Evolutionary conservation across 345 rosid genomes (phyloP), one percentile per base, ranked within the genome.

Genomic region (Melaleuca alternifolia): DNA sequence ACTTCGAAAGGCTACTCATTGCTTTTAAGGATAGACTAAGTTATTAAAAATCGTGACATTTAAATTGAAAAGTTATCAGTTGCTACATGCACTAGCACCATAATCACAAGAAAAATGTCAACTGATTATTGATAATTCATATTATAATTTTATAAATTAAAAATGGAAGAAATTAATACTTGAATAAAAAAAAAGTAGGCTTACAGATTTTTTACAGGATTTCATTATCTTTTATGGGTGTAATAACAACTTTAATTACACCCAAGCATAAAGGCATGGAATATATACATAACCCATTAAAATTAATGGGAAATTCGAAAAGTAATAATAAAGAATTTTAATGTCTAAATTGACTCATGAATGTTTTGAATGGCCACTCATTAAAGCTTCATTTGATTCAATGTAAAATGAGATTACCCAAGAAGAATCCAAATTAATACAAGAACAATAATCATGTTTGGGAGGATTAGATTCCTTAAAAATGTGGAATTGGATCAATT

Each of bases 291-390:
- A n/a, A n/a, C n/a, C n/a, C n/a, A n/a, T n/a, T n/a, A n/a, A n/a
- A n/a, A n/a, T n/a, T n/a, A n/a, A n/a, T n/a, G n/a, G n/a, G n/a
- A n/a, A n/a, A n/a, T n/a, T n/a, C n/a, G n/a, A n/a, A n/a, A n/a
- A n/a, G n/a, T n/a, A n/a, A n/a, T n/a, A n/a, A n/a, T n/a, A n/a
- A n/a, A n/a, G n/a, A n/a, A n/a, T n/a, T n/a, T n/a, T n/a, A n/a
- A n/a, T n/a, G n/a, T n/a, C n/a, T n/a, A n/a, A n/a, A n/a, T n/a
- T n/a, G n/a, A n/a, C n/a, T n/a, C n/a, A n/a, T n/a, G n/a, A n/a
- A n/a, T 10, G 24, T 56, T 23, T 0, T 24, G 61, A 56, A 56
- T 6, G 0, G 4, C 1, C 1, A 0, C n/a, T 1, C 61, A 4
- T 6, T 54, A 56, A 23, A 11, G 61, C 23, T 56, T 56, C 10